Base-by-base conservation (phyloP, 371 early-diverging fungal species). In the Syncephalastrum monosporum region DNA sequence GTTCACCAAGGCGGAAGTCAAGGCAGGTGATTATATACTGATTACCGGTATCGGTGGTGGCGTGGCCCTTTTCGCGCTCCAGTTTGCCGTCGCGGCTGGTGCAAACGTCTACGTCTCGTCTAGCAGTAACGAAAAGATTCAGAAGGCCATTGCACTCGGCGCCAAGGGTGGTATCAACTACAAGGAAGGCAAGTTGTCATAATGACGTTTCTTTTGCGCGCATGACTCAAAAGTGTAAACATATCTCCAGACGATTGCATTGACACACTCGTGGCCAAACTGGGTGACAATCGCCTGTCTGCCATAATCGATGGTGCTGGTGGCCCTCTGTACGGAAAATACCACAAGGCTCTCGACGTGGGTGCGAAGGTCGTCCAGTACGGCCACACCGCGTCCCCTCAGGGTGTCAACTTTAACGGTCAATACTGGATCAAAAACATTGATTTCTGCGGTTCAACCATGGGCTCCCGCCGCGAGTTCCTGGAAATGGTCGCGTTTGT, bases 11-110 rank as follows among this genome's bases (percentile, higher is more conserved):
- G 88, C 76, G 1, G 57, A 77, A 21, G 81, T 85, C 24, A 55
- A 65, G 46, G 59, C 67, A 14, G 86, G 78, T 10, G 76, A 83
- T 16, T 74, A 79, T 59, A 82, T 90, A 2, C 63, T 90, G 14
- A 76, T 90, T 52, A 83, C 88, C 21, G 90, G 90, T 33, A 88
- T 89, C 61, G 86, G 83, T 24, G 89, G 89, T 42, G 90, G 90
- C 49, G 90, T 90, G 29, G 90, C 90, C 0, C 60, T 88, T 23
- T 74, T 79, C 60, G 87, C 87, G 5, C 63, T 90, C 29, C 82
- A 83, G 49, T 85, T 90, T 60, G 81, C 83, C 19, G 77, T 86
- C 12, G 84, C 86, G n/a, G 72, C 67, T 4, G 88, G 88, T 8
- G 87, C 87, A 23, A 72, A 84, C 54, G 87, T 85, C 5, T 88